Evolutionary conservation across 805 yeast genomes (phyloP), one percentile per base, ranked within the genome.

Genomic region (Wickerhamiella vanderwaltii): DNA sequence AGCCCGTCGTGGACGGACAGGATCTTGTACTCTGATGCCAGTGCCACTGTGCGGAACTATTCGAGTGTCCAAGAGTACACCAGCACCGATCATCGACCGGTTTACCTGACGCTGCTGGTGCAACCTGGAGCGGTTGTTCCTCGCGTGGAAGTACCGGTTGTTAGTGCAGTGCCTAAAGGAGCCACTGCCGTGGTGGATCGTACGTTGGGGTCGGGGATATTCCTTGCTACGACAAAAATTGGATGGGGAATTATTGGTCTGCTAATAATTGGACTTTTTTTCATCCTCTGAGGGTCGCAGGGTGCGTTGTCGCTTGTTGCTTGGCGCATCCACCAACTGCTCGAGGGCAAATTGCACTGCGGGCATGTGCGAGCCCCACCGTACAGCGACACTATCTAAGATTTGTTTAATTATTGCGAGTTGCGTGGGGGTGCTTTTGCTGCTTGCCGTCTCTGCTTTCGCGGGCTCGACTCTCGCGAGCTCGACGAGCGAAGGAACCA

Each of bases 1-100:
- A 62, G 64, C 1, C 93, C 95, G 0, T 78, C 94, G 5, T 87
- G 94, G 94, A 86, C 95, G 59, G 97, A 87, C 56, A 62, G 97
- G 41, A 72, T 87, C 5, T 56, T 87, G 35, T 83, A 64, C 52
- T 70, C 71, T 43, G 55, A 65, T 1, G 72, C 77, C 18, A 57
- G 59, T 44, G 41, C 65, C 59, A 26, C 44, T 4, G 45, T 73
- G 1, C 48, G 59, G 11, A 53, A 56, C 3, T 85, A 85, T 58
- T 51, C 60, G 22, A 66, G 81, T 5, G 49, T 81, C 6, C 56
- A 63, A 1, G 55, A 63, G 0, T 58, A 79, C 29, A 58, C 61
- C 4, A 62, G 67, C 18, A 81, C 94, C 0, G 96, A 86, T 58
- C 96, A 86, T 59, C 72, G 72, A 36, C 94, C 95, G 0, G 95